Base-by-base conservation (phyloP, 2,329 filamentous ascomycete genomes). In the Pezicula neosporulosa region DNA sequence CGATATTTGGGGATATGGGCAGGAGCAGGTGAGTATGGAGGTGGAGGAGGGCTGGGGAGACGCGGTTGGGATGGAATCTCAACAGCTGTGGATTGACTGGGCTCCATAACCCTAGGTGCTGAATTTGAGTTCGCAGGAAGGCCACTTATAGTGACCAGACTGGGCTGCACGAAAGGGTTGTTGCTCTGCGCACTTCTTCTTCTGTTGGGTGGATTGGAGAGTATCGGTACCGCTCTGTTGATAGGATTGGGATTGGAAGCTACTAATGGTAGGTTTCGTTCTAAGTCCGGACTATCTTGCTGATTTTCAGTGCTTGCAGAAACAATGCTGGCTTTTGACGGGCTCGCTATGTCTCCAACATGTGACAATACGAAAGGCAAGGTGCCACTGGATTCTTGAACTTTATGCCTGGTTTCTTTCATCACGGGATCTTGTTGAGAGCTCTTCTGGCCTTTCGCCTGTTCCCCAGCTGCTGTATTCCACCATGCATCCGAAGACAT, bases 1-100 rank as follows among this genome's bases (percentile, higher is more conserved):
- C 75, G 75, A 60, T 83, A 85, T 44, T 78, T 58, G 5, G 52
- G 55, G 16, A 61, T 47, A 36, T 56, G 54, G 38, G 47, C 42
- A 48, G 59, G 54, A 21, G 63, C 51, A 27, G 63, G 60, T 7
- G 64, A 66, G 38, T 66, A 66, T 46, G 63, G 63, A 24, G 66
- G 66, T 18, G 66, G 64, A 37, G 58, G 57, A 7, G 53, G 19
- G 27, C 19, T 44, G 27, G 42, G 43, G 51, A 27, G 41, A 16
- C 16, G 44, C 30, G 10, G 30, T 13, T 33, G 27, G 4, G 48
- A 24, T 39, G 41, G 30, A 36, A 35, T 33, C 19, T 52, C 43
- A 12, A 52, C 13, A 46, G 53, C 19, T 18, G 44, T 37, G 30
- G 56, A 39, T 12, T 41, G 51, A 28, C 41, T 41, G 43, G 50